Percentiles rank a stretch among this genome's conserved stretches.
Evolutionary conservation across 352 stramenopile species (phyloP).

Genomic region (Globisporangium abappressorium): DNA sequence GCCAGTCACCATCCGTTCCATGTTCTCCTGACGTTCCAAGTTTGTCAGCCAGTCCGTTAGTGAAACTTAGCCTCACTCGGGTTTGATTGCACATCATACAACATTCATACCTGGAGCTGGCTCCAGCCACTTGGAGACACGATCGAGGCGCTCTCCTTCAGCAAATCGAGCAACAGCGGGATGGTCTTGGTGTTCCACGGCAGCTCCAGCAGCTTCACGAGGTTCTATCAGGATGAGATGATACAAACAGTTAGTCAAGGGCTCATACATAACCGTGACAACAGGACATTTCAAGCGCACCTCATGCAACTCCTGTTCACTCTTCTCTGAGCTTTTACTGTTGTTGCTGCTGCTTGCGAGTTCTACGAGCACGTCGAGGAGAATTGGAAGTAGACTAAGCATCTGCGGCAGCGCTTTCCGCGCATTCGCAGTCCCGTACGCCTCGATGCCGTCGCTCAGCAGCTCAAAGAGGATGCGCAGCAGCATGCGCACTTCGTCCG

Average conservation of each 20-base stretch:
- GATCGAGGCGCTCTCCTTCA: constrained; percentile 45
- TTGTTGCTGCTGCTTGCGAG: constrained; percentile 2
- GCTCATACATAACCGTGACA: not conserved
- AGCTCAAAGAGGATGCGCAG: constrained; percentile 58
- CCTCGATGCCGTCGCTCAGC: constrained; percentile 40
- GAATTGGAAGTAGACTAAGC: constrained; percentile 54
- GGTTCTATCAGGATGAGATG: constrained; percentile 24
- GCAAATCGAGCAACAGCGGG: constrained; percentile 51
- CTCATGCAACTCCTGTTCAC: constrained; percentile 24
- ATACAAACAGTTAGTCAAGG: not conserved
- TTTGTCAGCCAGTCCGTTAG: not conserved
- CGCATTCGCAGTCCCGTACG: constrained; percentile 12
- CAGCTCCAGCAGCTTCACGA: constrained; percentile 64
- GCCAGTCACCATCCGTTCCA: constrained; percentile 43
- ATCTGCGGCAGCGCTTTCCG: constrained; percentile 55
- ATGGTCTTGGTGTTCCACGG: constrained; percentile 57
- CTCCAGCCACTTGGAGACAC: constrained; percentile 47
- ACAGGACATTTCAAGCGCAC: constrained; percentile 13
- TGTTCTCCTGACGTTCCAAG: constrained; percentile 31
- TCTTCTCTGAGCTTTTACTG: not conserved
- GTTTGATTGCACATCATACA: not conserved
- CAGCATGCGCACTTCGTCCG: constrained; percentile 48
- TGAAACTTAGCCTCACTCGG: not conserved
- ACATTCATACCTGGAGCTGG: constrained; percentile 42
- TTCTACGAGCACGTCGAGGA: constrained; percentile 47